Evolutionary conservation across 2,329 filamentous ascomycete genomes (phyloP), one percentile per base, ranked within the genome.

Genomic region (Drechslera avenae): DNA sequence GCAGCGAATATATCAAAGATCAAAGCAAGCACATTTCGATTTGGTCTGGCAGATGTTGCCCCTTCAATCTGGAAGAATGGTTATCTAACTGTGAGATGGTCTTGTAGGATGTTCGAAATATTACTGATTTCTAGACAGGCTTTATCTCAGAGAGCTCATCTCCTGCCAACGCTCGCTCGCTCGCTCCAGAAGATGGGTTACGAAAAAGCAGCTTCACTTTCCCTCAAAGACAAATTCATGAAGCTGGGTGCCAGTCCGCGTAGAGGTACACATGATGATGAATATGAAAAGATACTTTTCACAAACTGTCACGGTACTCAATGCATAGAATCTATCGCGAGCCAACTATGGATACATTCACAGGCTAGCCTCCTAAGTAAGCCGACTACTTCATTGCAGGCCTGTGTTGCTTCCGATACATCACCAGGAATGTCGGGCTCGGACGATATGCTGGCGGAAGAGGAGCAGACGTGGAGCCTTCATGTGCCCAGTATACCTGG

Each of bases 1-100:
- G 41, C 62, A 1, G 4, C 47, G 1, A 52, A 50, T 16, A 65
- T 65, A 7, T 35, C 74, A 6, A 71, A 66, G 18, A 36, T 75
- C 13, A 67, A 60, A 42, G 64, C 66, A 21, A 73, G 58, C 18
- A 70, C 70, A 12, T 70, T 70, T 9, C 56, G 63, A 17, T 54
- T 63, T 31, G 66, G 66, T 34, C 64, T 80, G 3, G 62, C 70
- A 31, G 65, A 73, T 31, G 43, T 78, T 5, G 72, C 69, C 31
- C 77, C 78, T 3, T 51, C 62, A 4, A 36, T 78, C 21, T 80
- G 73, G 72, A 69, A 67, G 39, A 69, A 72, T 5, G 71, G 66
- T 5, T 74, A 75, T 52, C 54, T 73, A 14, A 47, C 50, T 14
- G 71, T 75, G 62, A 34, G 52, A 34, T 31, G 12, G 33, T 7